Conservation (phyloP, 371 early-diverging fungal species). For the Chytridium lagenaria region DNA sequence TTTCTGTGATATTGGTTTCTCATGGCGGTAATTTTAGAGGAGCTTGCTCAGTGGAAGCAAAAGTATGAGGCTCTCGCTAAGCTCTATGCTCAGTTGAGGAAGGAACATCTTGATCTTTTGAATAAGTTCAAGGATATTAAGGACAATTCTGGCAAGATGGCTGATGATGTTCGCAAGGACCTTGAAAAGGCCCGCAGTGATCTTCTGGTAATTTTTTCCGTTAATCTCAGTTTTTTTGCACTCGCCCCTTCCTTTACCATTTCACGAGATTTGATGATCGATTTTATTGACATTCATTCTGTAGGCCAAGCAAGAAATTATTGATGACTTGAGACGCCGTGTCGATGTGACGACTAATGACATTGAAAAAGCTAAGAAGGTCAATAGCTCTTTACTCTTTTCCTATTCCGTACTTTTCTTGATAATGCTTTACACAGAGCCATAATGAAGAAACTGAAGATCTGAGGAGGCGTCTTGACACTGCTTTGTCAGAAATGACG, state of each 20-base stretch:
- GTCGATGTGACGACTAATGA: constrained; percentile 45
- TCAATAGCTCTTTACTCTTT: constrained; percentile 5
- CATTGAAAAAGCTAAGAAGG: constrained; percentile 24
- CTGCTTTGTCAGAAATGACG: constrained; percentile 25
- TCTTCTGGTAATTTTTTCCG: constrained; percentile 61
- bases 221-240: too few relatives aligned
- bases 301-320: constrained; percentile 51
- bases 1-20: neutral
- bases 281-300: neutral
- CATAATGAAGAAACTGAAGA: constrained; percentile 55
- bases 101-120: constrained; percentile 93
- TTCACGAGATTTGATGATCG: too few relatives aligned
- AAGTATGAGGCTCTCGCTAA: constrained; percentile 93
- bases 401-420: neutral
- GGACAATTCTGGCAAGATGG: constrained; percentile 46
- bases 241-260: too few relatives aligned
- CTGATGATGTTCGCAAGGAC: constrained; percentile 51
- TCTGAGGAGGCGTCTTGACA: constrained; percentile 64
- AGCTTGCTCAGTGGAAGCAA: constrained; percentile 82
- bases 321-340: constrained; percentile 71
- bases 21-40: constrained; percentile 33
- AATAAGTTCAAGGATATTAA: constrained; percentile 72
- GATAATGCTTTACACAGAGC: neutral
- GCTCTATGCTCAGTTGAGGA: constrained; percentile 92
- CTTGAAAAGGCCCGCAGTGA: constrained; percentile 62